Conservation (phyloP, 371 early-diverging fungal genomes). For the Actinomucor elegans region DNA sequence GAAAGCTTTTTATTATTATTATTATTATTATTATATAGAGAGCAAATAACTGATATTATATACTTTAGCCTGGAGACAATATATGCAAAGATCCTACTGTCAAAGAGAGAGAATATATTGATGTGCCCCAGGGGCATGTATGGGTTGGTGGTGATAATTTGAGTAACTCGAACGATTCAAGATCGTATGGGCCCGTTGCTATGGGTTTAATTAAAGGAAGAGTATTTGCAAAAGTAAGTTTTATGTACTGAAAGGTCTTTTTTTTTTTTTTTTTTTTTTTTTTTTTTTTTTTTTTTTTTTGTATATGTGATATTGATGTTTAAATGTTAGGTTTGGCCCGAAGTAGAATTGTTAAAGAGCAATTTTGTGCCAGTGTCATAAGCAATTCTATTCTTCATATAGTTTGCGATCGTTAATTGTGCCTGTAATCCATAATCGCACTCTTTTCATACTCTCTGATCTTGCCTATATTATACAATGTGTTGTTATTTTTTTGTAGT, state of each 20-base stretch:
- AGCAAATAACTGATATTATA: neutral
- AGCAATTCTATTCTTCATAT: conserved; percentile 9
- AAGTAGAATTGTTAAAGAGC: conserved; percentile 22
- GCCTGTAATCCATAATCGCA: conserved; percentile 22
- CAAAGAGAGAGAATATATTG: conserved; percentile 52
- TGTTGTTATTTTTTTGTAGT: neutral
- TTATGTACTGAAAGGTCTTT: neutral
- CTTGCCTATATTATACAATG: neutral
- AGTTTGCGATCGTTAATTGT: conserved; percentile 16
- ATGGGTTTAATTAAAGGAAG: conserved; percentile 76
- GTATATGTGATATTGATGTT: neutral
- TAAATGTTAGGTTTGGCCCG: conserved; percentile 38
- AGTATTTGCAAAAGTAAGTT: conserved; percentile 66
- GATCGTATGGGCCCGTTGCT: conserved; percentile 82
- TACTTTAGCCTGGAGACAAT: conserved; percentile 65
- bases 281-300: too few species aligned
- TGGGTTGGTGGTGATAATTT: conserved; percentile 82
- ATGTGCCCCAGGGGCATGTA: conserved; percentile 68
- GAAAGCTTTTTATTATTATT: neutral
- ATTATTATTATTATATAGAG: too few species aligned
- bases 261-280: too few species aligned
- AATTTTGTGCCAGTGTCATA: conserved; percentile 20
- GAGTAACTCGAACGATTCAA: conserved; percentile 79
- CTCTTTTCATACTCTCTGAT: conserved; percentile 13
- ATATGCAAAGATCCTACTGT: conserved; percentile 69